A percentile compares a stretch with the other conserved stretches of the same genome.
These are phyloP conservation scores for Eragrostis tef DNA, from an alignment of 202 grass and related monocot genomes.

Conservation along the genomic window DNA sequence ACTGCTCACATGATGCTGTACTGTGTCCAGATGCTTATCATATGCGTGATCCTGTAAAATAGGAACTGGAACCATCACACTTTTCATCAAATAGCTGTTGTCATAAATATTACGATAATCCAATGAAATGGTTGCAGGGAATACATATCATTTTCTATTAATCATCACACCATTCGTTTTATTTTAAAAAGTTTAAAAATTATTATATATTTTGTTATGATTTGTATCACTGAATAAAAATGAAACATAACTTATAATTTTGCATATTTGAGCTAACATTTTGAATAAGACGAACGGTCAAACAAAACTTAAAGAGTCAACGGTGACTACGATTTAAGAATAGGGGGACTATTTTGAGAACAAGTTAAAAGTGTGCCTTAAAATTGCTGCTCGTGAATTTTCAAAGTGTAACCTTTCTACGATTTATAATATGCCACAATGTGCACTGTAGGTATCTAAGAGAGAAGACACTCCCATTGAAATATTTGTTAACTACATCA, in stretches of 20 bases:
- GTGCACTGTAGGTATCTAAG: background rate
- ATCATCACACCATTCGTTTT: too few species aligned
- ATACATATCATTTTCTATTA: slow-evolving; percentile 30
- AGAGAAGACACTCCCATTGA: background rate
- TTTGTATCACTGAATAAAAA: too few species aligned
- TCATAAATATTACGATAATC: slow-evolving; percentile 13
- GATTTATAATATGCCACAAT: slow-evolving; percentile 9
- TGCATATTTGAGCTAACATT: too few species aligned
- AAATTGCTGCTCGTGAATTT: slow-evolving; percentile 14
- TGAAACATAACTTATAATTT: too few species aligned
- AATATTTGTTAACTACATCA: background rate
- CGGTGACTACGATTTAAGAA: too few species aligned
- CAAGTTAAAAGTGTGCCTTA: slow-evolving; percentile 7
- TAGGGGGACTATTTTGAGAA: slow-evolving; percentile 23
- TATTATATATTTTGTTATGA: too few species aligned
- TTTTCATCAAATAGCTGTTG: slow-evolving; percentile 13
- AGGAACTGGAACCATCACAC: slow-evolving; percentile 32
- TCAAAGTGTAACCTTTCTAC: background rate
- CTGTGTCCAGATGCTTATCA: background rate
- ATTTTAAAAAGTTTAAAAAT: too few species aligned
- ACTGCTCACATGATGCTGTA: slow-evolving; percentile 17
- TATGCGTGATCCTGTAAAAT: slow-evolving; percentile 37
- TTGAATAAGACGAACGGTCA: too few species aligned
- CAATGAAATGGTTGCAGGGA: slow-evolving; percentile 40
- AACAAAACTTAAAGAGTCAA: too few species aligned